Conservation (phyloP, 352 stramenopile genomes). For the Phytopythium chamaehyphon region DNA sequence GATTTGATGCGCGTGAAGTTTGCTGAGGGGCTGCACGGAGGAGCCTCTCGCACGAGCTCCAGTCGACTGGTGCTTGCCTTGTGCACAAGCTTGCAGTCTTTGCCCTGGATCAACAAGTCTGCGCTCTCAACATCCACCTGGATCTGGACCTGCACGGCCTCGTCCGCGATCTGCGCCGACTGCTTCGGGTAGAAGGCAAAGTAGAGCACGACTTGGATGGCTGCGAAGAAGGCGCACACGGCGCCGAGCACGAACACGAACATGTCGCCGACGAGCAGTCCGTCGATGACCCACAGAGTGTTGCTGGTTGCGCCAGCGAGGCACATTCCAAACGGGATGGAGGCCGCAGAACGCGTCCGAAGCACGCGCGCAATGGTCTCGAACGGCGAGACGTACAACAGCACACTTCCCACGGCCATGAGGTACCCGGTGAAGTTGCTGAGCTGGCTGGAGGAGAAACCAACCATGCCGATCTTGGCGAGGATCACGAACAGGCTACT, state of each 20-base stretch:
- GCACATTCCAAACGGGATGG: slow-evolving; percentile 31
- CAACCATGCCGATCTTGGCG: background rate
- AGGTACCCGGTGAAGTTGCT: slow-evolving; percentile 22
- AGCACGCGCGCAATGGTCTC: slow-evolving; percentile 24
- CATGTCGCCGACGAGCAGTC: slow-evolving; percentile 24
- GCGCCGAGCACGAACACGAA: slow-evolving; percentile 31
- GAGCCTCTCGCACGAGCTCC: background rate
- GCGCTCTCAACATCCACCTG: background rate
- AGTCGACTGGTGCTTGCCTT: background rate
- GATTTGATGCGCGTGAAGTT: background rate
- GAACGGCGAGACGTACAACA: slow-evolving; percentile 24
- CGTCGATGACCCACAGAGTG: slow-evolving; percentile 32
- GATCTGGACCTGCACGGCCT: background rate
- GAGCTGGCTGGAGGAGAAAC: slow-evolving; percentile 6
- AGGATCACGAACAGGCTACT: slow-evolving; percentile 7
- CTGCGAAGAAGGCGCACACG: slow-evolving; percentile 24
- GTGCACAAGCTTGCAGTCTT: background rate
- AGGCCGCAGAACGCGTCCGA: slow-evolving; percentile 20
- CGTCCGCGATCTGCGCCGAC: background rate
- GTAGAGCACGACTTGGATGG: slow-evolving; percentile 36
- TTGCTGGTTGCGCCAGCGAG: slow-evolving; percentile 23
- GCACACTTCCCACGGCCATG: slow-evolving; percentile 23
- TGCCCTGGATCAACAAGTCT: background rate
- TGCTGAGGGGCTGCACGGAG: background rate
- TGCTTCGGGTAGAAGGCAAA: slow-evolving; percentile 23